Conservation (phyloP, 768 basidiomycete genomes). For the Lactarius quietus region DNA sequence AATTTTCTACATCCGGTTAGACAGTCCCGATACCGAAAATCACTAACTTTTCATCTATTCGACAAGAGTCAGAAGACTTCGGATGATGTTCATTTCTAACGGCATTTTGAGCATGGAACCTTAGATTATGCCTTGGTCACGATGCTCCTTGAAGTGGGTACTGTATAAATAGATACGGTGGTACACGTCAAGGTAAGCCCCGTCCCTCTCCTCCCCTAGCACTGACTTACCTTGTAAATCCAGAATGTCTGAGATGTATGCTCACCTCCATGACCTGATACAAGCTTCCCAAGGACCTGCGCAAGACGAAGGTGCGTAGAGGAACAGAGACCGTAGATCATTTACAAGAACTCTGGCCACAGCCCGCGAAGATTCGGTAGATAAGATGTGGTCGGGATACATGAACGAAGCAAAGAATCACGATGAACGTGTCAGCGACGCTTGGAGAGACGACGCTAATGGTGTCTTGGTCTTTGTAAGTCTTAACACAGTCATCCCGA, state of each 20-base stretch:
- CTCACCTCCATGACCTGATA: neutral
- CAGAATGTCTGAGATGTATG: neutral
- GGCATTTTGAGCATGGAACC: neutral
- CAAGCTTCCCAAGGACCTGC: neutral
- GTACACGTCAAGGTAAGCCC: neutral
- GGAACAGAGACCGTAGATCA: neutral
- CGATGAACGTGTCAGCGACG: neutral
- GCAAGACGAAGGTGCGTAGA: neutral
- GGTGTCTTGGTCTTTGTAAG: slow-evolving; percentile 23
- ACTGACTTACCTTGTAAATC: neutral
- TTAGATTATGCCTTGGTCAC: neutral
- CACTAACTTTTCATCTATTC: neutral
- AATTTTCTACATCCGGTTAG: neutral
- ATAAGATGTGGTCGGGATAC: slow-evolving; percentile 22
- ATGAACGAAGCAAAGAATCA: slow-evolving; percentile 1
- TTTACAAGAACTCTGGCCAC: neutral
- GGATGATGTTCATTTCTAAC: neutral
- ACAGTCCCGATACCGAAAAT: neutral
- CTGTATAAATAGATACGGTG: neutral
- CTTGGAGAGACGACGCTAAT: slow-evolving; percentile 14
- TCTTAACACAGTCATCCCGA: neutral
- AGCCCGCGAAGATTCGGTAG: slow-evolving; percentile 2
- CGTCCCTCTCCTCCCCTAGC: neutral
- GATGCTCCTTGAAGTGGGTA: neutral
- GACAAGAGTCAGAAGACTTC: neutral